phyloP scores from a whole-genome alignment of 495 filamentous ascomycete species.

The Cudoniella acicularis region DNA sequence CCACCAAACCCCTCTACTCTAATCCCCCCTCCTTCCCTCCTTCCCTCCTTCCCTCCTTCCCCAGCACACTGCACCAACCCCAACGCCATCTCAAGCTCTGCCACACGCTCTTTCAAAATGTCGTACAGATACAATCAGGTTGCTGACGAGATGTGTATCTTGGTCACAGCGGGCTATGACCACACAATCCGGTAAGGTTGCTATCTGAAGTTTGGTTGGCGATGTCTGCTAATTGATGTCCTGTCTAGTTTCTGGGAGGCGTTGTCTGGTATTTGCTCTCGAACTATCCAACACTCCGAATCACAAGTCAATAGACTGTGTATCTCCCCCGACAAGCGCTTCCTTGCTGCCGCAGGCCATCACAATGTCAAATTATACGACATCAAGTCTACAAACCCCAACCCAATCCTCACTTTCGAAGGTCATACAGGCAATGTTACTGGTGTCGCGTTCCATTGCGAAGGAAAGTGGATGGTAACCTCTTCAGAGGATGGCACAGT shows the following conservation, averaged over 20 bases:
- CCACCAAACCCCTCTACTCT: no score
- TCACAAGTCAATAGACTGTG: slow-evolving; percentile 98
- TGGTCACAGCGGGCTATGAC: slow-evolving; percentile 82
- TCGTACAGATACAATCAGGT: neutral
- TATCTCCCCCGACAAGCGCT: slow-evolving; percentile 96
- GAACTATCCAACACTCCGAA: slow-evolving; percentile 95
- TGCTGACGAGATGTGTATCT: slow-evolving; percentile 9
- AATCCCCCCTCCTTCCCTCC: no score
- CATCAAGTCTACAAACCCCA: slow-evolving; percentile 93
- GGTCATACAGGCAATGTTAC: slow-evolving; percentile 95
- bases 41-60: slow-evolving; percentile 1
- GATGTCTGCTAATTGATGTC: slow-evolving; percentile 31
- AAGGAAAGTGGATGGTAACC: slow-evolving; percentile 99
- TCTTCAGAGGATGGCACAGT: slow-evolving; percentile 96
- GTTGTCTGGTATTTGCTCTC: slow-evolving; percentile 93
- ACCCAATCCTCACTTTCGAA: slow-evolving; percentile 86
- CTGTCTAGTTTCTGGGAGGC: slow-evolving; percentile 94
- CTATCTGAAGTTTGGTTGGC: slow-evolving; percentile 8
- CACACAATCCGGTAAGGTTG: slow-evolving; percentile 87
- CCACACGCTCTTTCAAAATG: neutral
- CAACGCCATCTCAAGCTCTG: neutral
- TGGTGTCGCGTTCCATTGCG: slow-evolving; percentile 94
- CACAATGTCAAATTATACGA: slow-evolving; percentile 96
- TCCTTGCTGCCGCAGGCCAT: slow-evolving; percentile 90
- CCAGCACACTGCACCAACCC: neutral